phyloP scores from a whole-genome alignment of 1,139 yeast species.

The Arxiozyma slooffiae region DNA sequence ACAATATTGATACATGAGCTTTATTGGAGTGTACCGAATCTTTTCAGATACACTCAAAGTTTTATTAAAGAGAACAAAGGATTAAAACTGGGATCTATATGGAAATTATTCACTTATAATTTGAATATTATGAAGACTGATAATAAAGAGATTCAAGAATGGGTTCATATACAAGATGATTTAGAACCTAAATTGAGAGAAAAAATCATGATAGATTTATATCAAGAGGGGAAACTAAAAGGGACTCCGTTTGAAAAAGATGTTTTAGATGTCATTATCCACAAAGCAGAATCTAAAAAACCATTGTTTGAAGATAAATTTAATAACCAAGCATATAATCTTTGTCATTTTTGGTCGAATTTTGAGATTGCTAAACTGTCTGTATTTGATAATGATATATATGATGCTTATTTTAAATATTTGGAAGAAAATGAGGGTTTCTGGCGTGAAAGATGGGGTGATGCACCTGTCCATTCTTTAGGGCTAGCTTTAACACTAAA shows the following conservation, averaged over 20 bases:
- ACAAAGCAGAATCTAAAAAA: constrained; percentile 16
- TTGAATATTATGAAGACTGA: constrained; percentile 23
- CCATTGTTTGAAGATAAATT: constrained; percentile 38
- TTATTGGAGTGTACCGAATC: constrained; percentile 67
- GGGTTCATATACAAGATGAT: constrained; percentile 4
- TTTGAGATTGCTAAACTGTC: constrained; percentile 82
- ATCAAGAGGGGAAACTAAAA: not conserved
- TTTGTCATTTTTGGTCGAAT: constrained; percentile 90
- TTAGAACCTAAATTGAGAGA: constrained; percentile 3
- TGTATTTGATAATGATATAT: constrained; percentile 54
- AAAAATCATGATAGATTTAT: constrained; percentile 3
- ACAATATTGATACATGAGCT: constrained; percentile 66
- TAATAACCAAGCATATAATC: constrained; percentile 58
- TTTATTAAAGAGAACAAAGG: constrained; percentile 40
- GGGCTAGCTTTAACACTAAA: constrained; percentile 69
- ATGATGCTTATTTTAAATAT: constrained; percentile 54
- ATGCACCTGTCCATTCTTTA: constrained; percentile 83
- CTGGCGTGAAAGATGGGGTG: constrained; percentile 88
- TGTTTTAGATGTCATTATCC: constrained; percentile 8
- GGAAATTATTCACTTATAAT: constrained; percentile 43
- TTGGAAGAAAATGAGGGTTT: constrained; percentile 72
- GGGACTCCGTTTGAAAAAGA: not conserved
- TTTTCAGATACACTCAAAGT: constrained; percentile 60
- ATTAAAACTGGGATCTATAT: constrained; percentile 44
- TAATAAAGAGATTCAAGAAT: constrained; percentile 9